Evolutionary conservation across 2,329 filamentous ascomycete genomes (phyloP).

Genomic region (Fusarium sp.): DNA sequence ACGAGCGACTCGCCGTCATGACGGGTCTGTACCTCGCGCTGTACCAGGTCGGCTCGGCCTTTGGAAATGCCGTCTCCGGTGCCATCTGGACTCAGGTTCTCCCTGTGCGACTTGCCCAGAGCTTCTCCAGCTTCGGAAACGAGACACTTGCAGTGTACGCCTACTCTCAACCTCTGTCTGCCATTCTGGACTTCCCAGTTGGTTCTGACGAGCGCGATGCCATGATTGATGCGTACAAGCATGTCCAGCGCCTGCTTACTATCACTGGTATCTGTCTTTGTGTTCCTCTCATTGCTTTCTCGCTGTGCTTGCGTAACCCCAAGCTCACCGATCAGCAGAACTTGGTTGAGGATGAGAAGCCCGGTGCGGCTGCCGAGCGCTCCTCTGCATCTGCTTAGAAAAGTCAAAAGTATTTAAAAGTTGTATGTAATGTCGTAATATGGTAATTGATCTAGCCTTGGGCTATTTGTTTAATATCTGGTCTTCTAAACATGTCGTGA

Average conservation of each 20-base stretch:
- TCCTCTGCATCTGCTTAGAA: background rate
- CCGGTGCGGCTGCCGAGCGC: slow-evolving; percentile 11
- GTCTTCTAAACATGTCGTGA: background rate
- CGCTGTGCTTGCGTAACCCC: slow-evolving; percentile 55
- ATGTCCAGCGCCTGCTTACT: slow-evolving; percentile 57
- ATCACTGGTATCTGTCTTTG: slow-evolving; percentile 60
- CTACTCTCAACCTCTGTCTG: slow-evolving; percentile 51
- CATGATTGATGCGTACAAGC: slow-evolving; percentile 56
- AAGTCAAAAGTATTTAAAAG: background rate
- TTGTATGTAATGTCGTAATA: slow-evolving; percentile 9
- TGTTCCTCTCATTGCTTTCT: slow-evolving; percentile 58
- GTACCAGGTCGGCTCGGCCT: slow-evolving; percentile 70
- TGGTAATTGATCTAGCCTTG: slow-evolving; percentile 15
- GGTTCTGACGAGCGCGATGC: slow-evolving; percentile 55
- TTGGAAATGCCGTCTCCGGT: slow-evolving; percentile 68
- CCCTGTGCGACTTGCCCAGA: slow-evolving; percentile 54
- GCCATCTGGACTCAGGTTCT: slow-evolving; percentile 70
- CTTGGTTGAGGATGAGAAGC: slow-evolving; percentile 48
- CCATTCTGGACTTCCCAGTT: slow-evolving; percentile 49
- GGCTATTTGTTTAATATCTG: background rate
- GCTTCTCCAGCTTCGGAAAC: slow-evolving; percentile 48
- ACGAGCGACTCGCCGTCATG: slow-evolving; percentile 68
- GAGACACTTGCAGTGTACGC: slow-evolving; percentile 48
- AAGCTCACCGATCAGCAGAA: slow-evolving; percentile 57
- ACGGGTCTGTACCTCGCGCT: slow-evolving; percentile 69